These are phyloP conservation scores for Wickerhamiella allomyrinae DNA, from an alignment of 805 yeast species.

Conservation along the genomic window DNA sequence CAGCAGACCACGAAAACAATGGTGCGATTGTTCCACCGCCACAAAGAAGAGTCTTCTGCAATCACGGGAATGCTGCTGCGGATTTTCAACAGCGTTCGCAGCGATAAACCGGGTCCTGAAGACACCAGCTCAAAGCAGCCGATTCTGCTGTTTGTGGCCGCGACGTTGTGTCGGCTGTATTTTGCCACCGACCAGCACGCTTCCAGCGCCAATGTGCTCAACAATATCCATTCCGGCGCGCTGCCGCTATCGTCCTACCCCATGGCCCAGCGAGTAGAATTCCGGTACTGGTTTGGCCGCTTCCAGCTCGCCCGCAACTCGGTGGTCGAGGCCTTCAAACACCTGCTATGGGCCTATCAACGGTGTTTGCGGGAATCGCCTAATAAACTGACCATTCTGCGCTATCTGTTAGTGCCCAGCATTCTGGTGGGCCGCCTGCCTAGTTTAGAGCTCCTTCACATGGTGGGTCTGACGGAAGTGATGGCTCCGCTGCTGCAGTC, in stretches of 20 bases:
- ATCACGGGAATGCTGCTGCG: slow-evolving; percentile 41
- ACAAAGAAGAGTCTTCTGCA: slow-evolving; percentile 23
- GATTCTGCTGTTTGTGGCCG: slow-evolving; percentile 40
- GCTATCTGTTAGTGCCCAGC: slow-evolving; percentile 38
- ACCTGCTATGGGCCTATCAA: slow-evolving; percentile 41
- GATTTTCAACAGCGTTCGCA: slow-evolving; percentile 46
- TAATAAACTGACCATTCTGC: slow-evolving; percentile 32
- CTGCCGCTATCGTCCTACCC: slow-evolving; percentile 9
- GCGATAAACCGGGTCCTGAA: slow-evolving; percentile 26
- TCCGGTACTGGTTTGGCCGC: slow-evolving; percentile 23
- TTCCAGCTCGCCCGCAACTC: slow-evolving; percentile 19
- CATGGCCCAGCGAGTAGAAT: slow-evolving; percentile 17
- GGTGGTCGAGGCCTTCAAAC: slow-evolving; percentile 18
- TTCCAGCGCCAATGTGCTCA: slow-evolving; percentile 53
- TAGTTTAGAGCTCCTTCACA: slow-evolving; percentile 19
- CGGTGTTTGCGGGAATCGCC: slow-evolving; percentile 24
- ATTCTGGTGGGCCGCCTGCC: slow-evolving; percentile 44
- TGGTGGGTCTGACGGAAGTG: slow-evolving; percentile 21
- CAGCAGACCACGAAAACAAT: slow-evolving; percentile 4
- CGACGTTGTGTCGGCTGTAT: slow-evolving; percentile 41
- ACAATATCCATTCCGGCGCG: slow-evolving; percentile 48
- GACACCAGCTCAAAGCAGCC: slow-evolving; percentile 28
- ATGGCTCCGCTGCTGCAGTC: slow-evolving; percentile 29
- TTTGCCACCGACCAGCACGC: slow-evolving; percentile 31
- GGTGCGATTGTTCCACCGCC: slow-evolving; percentile 5